These are phyloP conservation scores for Colletotrichum sp. DNA, from an alignment of 2,329 filamentous ascomycete species.

Conservation along the genomic window DNA sequence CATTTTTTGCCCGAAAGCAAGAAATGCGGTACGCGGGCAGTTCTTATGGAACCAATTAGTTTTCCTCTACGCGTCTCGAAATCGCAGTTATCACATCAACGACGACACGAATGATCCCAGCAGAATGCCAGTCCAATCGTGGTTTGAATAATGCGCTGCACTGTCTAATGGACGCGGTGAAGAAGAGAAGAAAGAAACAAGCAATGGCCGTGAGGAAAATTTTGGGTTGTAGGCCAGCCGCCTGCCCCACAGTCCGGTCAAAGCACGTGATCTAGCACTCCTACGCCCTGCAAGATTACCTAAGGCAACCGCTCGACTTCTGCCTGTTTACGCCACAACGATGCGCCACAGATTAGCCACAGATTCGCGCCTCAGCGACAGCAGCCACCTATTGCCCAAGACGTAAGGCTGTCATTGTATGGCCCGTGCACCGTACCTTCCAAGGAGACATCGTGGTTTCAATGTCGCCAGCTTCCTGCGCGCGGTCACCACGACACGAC, in stretches of 20 bases:
- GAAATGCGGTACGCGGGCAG: constrained; percentile 62
- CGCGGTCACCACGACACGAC: neutral
- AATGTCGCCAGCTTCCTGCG: constrained; percentile 13
- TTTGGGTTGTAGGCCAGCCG: constrained; percentile 11
- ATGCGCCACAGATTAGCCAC: neutral
- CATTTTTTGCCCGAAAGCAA: constrained; percentile 34
- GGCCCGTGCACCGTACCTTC: constrained; percentile 12
- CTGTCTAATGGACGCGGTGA: constrained; percentile 85
- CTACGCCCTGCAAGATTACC: neutral
- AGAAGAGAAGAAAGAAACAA: constrained; percentile 45
- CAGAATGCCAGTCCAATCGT: constrained; percentile 72
- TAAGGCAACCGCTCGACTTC: neutral
- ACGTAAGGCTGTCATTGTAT: constrained; percentile 5
- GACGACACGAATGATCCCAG: constrained; percentile 55
- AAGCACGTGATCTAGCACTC: constrained; percentile 9
- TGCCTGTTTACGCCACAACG: neutral
- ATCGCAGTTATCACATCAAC: constrained; percentile 61
- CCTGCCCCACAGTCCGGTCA: neutral
- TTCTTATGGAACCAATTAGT: constrained; percentile 70
- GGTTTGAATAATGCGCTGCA: constrained; percentile 74
- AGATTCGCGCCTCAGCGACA: neutral
- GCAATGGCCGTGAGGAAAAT: constrained; percentile 23
- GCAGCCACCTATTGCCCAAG: neutral
- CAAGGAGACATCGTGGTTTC: constrained; percentile 23
- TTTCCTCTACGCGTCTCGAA: constrained; percentile 53